These are phyloP conservation scores for Phialemonium atrogriseum DNA, from an alignment of 2,329 filamentous ascomycete species.

Conservation along the genomic window DNA sequence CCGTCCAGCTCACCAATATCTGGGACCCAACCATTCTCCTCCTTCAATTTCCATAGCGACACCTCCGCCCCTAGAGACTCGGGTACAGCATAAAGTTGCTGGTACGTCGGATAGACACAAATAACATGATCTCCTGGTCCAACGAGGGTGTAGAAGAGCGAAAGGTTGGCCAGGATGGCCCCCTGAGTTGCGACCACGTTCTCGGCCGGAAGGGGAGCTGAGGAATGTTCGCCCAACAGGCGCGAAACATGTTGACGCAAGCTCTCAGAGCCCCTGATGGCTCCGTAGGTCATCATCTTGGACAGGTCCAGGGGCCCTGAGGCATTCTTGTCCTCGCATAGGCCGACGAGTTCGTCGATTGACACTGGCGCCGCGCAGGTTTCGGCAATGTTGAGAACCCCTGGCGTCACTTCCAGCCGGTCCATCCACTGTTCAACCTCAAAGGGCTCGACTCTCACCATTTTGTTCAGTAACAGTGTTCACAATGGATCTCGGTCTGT, in stretches of 20 bases:
- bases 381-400: constrained; percentile 64
- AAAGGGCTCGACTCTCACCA: constrained; percentile 49
- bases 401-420: constrained; percentile 46
- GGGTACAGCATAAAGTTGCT: constrained; percentile 73
- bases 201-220: constrained; percentile 36
- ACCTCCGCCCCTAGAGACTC: constrained; percentile 68
- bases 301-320: constrained; percentile 39
- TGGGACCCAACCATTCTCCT: constrained; percentile 57
- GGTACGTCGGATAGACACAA: constrained; percentile 80
- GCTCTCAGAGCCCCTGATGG: constrained; percentile 58
- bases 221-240: constrained; percentile 49
- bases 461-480: too few relatives aligned
- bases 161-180: constrained; percentile 76
- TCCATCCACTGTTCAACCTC: constrained; percentile 68
- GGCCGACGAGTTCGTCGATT: constrained; percentile 52
- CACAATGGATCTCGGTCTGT: too few relatives aligned
- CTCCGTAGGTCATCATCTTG: constrained; percentile 61
- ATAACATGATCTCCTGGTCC: constrained; percentile 73
- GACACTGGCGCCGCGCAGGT: constrained; percentile 72
- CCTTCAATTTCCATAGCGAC: constrained; percentile 63
- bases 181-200: constrained; percentile 71
- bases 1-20: constrained; percentile 56
- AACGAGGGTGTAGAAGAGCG: constrained; percentile 66
- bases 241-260: constrained; percentile 57
- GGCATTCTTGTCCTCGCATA: constrained; percentile 46